Base-by-base conservation (phyloP, 495 filamentous ascomycete genomes). In the Hypoxylon fuscum region DNA sequence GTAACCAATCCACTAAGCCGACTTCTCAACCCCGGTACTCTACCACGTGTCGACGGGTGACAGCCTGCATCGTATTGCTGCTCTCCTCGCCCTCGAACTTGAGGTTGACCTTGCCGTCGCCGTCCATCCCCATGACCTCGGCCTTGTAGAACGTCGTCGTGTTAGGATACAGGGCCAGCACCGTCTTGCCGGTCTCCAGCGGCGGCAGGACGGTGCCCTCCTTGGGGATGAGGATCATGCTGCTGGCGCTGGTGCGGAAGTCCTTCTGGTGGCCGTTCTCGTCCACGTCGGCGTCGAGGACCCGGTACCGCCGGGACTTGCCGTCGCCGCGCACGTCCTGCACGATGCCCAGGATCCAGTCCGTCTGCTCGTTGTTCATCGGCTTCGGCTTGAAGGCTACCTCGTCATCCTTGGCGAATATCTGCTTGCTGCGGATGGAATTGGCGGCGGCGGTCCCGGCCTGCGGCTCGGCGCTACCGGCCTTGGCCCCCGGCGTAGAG, bases 121-220 rank as follows among this genome's bases (percentile, higher is more conserved):
- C 76, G 27, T 88, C 87, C 54, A 81, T 82, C 0, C 87, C 87
- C 80, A 92, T 93, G 14, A 98, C 94, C 62, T 97, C 93, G 9
- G 96, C 95, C 68, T 91, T 88, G 73, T 99, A 99, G 68, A 99
- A 99, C 0, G 94, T 97, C 1, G 95, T 97, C 8, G 96, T 99
- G 54, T 92, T 89, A 0, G 92, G 92, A 68, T 96, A 96, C 34
- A 91, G 78, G 0, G 92, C 92, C 48, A 96, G 76, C 23, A 96
- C 92, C 18, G 86, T 86, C 68, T 90, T 93, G 11, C 93, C 93
- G 50, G 85, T 76, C 1, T 93, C 80, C 66, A 94, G 93, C 9
- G 89, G 84, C 1, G 86, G 80, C 41, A 97, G 71, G 5, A 78
- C 77, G 27, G 79, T 76, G 7, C 77, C 81, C 2, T 92, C 92